phyloP scores from a whole-genome alignment of 176 grass and related monocot genomes.

The Lolium multiflorum region DNA sequence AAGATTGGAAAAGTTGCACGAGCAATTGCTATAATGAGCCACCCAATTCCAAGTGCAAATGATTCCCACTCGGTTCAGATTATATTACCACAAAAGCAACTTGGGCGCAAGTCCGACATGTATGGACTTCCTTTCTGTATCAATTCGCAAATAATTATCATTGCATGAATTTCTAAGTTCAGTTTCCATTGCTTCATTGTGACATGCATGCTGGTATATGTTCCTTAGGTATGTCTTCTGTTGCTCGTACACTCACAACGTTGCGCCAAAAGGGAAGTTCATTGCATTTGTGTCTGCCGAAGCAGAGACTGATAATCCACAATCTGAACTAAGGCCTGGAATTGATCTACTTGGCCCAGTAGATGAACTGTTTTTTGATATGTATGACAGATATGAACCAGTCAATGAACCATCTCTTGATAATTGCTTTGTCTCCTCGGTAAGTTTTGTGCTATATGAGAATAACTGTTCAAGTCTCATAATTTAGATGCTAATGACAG shows the following conservation, averaged over 20 bases:
- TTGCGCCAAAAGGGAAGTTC: slow-evolving; percentile 82
- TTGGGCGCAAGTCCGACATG: slow-evolving; percentile 95
- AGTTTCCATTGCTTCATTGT: slow-evolving; percentile 23
- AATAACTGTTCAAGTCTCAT: slow-evolving; percentile 6
- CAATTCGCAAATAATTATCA: background rate
- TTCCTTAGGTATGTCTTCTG: slow-evolving; percentile 88
- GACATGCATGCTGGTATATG: slow-evolving; percentile 42
- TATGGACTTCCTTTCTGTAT: slow-evolving; percentile 37
- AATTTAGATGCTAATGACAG: slow-evolving; percentile 21
- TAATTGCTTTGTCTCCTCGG: slow-evolving; percentile 85
- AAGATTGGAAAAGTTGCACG: slow-evolving; percentile 87
- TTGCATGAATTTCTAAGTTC: background rate
- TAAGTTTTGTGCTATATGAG: slow-evolving; percentile 38
- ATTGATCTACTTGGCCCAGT: slow-evolving; percentile 84
- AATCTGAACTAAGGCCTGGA: slow-evolving; percentile 74
- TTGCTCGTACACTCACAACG: slow-evolving; percentile 91
- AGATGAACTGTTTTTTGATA: slow-evolving; percentile 89
- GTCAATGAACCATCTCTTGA: slow-evolving; percentile 86
- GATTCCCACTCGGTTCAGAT: slow-evolving; percentile 82
- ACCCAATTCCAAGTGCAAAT: slow-evolving; percentile 74
- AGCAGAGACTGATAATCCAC: slow-evolving; percentile 71
- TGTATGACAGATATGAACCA: slow-evolving; percentile 81
- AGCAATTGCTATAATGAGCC: slow-evolving; percentile 94
- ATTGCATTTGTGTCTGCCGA: slow-evolving; percentile 93
- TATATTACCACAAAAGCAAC: slow-evolving; percentile 91